Evolutionary conservation across 352 stramenopile genomes (phyloP).

Genomic region (Phytophthora parvispora): DNA sequence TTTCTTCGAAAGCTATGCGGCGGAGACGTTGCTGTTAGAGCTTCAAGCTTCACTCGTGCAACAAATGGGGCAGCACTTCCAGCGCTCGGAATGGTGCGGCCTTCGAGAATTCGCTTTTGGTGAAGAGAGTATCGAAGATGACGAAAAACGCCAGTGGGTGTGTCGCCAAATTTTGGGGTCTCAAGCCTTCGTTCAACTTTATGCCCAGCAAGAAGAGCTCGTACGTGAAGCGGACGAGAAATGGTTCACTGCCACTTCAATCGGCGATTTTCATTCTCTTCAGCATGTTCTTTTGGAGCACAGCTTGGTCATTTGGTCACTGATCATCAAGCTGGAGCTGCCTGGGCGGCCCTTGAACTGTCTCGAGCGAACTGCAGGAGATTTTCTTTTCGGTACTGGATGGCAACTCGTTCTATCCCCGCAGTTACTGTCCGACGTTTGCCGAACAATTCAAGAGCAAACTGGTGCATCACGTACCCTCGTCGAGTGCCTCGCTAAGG

Average conservation of each 20-base stretch:
- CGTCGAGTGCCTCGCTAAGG: constrained; percentile 20
- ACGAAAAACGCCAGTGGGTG: constrained; percentile 23
- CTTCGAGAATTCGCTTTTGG: constrained; percentile 11
- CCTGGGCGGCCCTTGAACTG: constrained; percentile 25
- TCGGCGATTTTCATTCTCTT: constrained; percentile 47
- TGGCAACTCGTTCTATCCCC: constrained; percentile 49
- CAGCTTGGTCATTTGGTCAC: constrained; percentile 54
- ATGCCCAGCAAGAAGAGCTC: constrained; percentile 27
- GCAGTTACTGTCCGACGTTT: constrained; percentile 39
- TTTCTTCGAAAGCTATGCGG: constrained; percentile 68
- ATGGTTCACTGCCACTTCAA: constrained; percentile 41
- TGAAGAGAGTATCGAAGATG: not conserved
- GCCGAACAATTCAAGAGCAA: constrained; percentile 20
- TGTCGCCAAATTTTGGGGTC: constrained; percentile 32
- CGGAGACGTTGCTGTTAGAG: constrained; percentile 57
- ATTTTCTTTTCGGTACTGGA: constrained; percentile 35
- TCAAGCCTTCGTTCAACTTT: constrained; percentile 16
- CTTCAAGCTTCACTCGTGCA: constrained; percentile 50
- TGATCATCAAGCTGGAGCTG: constrained; percentile 51
- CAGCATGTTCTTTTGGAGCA: constrained; percentile 56
- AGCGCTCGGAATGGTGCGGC: constrained; percentile 18
- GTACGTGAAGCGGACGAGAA: constrained; percentile 39
- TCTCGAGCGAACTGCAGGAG: constrained; percentile 37
- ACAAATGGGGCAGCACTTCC: constrained; percentile 42
- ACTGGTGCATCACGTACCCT: constrained; percentile 9